Conservation (phyloP, 805 yeast species). For the Pichia californica region DNA sequence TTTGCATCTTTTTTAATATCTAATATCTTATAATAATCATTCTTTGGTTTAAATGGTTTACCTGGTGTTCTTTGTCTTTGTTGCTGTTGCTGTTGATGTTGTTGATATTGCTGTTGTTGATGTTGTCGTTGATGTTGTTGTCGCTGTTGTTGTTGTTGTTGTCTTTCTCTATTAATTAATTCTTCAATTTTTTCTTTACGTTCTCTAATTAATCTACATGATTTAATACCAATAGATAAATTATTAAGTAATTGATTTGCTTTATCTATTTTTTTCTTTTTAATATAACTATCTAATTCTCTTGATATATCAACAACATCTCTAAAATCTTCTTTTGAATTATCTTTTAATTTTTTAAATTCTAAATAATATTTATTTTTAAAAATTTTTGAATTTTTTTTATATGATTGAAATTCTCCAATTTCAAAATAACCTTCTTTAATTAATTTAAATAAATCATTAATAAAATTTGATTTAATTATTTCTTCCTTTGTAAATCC, state of each 20-base stretch:
- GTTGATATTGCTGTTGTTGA: constrained; percentile 42
- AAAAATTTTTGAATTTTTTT: background rate
- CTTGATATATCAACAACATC: constrained; percentile 12
- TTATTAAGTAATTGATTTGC: constrained; percentile 34
- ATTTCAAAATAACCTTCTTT: constrained; percentile 19
- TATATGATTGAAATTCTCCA: constrained; percentile 5
- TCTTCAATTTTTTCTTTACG: constrained; percentile 15
- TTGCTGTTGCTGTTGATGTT: constrained; percentile 33
- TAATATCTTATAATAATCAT: constrained; percentile 74
- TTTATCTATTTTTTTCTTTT: constrained; percentile 26
- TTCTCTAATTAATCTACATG: constrained; percentile 34
- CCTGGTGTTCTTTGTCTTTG: constrained; percentile 21
- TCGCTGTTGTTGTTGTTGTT: constrained; percentile 34
- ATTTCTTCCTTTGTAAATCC: constrained; percentile 20
- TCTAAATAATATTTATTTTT: background rate
- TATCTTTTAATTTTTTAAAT: background rate
- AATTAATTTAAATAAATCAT: constrained; percentile 19
- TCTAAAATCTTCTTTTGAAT: background rate
- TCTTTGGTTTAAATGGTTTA: constrained; percentile 20
- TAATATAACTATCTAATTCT: constrained; percentile 16
- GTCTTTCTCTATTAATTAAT: constrained; percentile 14
- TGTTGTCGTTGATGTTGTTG: constrained; percentile 31
- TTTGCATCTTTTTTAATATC: constrained; percentile 64
- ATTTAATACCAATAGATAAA: constrained; percentile 32
- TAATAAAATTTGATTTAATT: constrained; percentile 17